phyloP scores from a whole-genome alignment of 139 green algal genomes.

The Chlorella ohadii region DNA sequence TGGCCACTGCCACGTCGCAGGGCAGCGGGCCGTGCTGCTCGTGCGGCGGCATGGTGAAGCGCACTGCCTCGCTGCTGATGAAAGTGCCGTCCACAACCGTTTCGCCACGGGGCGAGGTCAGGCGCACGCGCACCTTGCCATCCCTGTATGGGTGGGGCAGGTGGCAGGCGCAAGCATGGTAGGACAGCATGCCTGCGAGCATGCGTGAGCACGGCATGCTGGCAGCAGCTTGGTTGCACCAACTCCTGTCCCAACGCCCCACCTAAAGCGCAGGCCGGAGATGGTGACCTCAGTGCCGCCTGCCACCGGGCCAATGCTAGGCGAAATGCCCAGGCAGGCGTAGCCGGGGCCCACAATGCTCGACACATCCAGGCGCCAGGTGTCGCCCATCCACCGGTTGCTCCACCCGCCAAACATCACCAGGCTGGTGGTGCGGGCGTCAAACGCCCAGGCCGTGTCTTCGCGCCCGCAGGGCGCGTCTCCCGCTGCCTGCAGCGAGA shows the following conservation, averaged over 20 bases:
- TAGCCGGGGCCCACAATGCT: constrained; percentile 92
- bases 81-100: constrained; percentile 71
- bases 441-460: constrained; percentile 86
- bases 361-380: constrained; percentile 79
- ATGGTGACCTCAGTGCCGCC: constrained; percentile 81
- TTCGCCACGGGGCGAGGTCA: constrained; percentile 75
- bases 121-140: constrained; percentile 81
- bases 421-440: constrained; percentile 78
- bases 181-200: neutral
- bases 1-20: constrained; percentile 77
- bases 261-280: constrained; percentile 81
- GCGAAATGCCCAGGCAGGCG: constrained; percentile 76
- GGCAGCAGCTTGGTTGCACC: too few species aligned
- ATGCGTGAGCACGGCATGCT: neutral
- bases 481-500: neutral
- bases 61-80: constrained; percentile 50
- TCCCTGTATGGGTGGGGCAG: constrained; percentile 33
- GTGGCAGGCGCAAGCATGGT: neutral
- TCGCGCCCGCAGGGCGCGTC: constrained; percentile 59
- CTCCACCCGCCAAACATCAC: constrained; percentile 89
- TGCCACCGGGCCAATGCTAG: constrained; percentile 83
- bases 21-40: constrained; percentile 80
- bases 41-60: constrained; percentile 78
- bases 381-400: constrained; percentile 89
- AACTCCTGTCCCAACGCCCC: neutral